A percentile compares a stretch with the other conserved stretches of the same genome.
Evolutionary conservation across 805 yeast species (phyloP).

Genomic region (Tanozyma kutaoensis): DNA sequence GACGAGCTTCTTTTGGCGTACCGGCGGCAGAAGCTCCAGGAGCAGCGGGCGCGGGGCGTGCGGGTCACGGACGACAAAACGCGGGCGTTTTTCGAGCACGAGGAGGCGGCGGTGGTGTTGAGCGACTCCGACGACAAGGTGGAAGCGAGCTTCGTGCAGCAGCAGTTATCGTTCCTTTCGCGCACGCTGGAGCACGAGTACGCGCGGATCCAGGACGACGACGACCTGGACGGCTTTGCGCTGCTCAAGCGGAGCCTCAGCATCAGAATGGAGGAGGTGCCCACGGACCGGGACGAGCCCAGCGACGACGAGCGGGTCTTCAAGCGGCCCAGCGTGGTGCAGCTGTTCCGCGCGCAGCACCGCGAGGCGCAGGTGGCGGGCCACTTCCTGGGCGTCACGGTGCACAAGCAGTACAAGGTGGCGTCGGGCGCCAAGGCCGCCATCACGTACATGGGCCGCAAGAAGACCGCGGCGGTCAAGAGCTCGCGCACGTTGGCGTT

Average conservation of each 20-base stretch:
- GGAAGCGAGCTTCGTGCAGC: slow-evolving; percentile 43
- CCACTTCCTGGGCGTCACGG: slow-evolving; percentile 33
- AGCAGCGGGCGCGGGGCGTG: slow-evolving; percentile 35
- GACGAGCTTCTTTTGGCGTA: slow-evolving; percentile 43
- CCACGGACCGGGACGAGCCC: too few species aligned
- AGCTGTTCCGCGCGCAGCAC: slow-evolving; percentile 31
- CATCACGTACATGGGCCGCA: slow-evolving; percentile 37
- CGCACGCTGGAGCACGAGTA: slow-evolving; percentile 19
- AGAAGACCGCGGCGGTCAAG: slow-evolving; percentile 8
- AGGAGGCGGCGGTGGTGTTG: slow-evolving; percentile 21
- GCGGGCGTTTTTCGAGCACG: slow-evolving; percentile 55
- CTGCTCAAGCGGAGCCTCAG: slow-evolving; percentile 32
- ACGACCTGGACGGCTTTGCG: slow-evolving; percentile 28
- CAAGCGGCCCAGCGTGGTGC: slow-evolving; percentile 32
- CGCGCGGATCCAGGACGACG: slow-evolving; percentile 19
- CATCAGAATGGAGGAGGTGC: too few species aligned
- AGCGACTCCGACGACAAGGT: slow-evolving; percentile 15
- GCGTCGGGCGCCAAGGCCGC: slow-evolving; percentile 46
- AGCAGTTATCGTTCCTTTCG: slow-evolving; percentile 39
- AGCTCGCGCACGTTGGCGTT: slow-evolving; percentile 14
- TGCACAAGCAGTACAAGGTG: slow-evolving; percentile 38
- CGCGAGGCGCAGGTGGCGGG: slow-evolving; percentile 26
- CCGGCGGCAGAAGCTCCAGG: slow-evolving; percentile 25
- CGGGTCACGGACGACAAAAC: slow-evolving; percentile 43
- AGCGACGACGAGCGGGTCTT: slow-evolving; percentile 25